Evolutionary conservation across 768 basidiomycete genomes (phyloP), one percentile per base, ranked within the genome.

Genomic region (Serendipita vermifera): DNA sequence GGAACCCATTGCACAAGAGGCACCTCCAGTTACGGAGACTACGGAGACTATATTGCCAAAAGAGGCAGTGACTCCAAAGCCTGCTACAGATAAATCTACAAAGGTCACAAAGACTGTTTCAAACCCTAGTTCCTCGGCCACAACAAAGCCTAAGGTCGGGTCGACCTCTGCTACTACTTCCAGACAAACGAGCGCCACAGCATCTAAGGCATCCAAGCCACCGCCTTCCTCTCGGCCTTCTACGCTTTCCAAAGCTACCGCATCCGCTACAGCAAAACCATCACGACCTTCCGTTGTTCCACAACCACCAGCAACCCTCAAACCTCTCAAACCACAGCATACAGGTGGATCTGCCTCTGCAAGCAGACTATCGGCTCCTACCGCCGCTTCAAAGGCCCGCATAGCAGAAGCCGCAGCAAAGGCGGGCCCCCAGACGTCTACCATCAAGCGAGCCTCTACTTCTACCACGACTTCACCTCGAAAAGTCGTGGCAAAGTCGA

Each of bases 391-490:
- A 17, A 51, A 51, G 31, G 22, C 46, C 31, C 46, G 46, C 20
- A 51, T 29, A 6, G 22, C 46, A 5, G 20, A 15, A 26, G 27
- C 46, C 9, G 24, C 46, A 22, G n/a, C 46, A 51, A 29, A 20
- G 4, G 20, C 2, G 4, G 46, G 20, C 20, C 29, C 46, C 22
- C 24, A 13, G 11, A 26, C 46, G 9, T 22, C 46, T 20, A 6
- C 31, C 27, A n/a, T n/a, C 6, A 51, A 51, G 26, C 20, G 39
- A 11, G 46, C 2, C 1, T n/a, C 27, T 29, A 29, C 46, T 15
- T 51, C 46, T 20, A 51, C 46, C 15, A 29, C 46, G 6, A 43
- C 40, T 43, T 51, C 46, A n/a, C 46, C 46, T 26, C 46, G 46
- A 4, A 51, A 51, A 26, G 20, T 29, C n/a, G 46, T 51, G n/a